Percentiles rank a stretch among this genome's conserved stretches.
phyloP scores from a whole-genome alignment of 1,139 yeast species.

The Yamadazyma sp. region DNA sequence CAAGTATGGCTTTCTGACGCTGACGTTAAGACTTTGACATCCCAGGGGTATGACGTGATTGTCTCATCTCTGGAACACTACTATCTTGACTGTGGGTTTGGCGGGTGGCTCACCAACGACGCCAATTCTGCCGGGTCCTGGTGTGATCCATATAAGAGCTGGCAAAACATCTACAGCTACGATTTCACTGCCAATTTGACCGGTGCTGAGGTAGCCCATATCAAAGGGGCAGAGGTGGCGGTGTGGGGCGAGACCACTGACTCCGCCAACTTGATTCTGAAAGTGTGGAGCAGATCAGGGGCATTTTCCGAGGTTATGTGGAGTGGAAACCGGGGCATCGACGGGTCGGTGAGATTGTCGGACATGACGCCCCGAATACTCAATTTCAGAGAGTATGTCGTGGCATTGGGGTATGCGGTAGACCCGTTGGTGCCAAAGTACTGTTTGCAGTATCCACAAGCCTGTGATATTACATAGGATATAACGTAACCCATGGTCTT shows the following conservation, averaged over 20 bases:
- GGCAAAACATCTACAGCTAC: conserved; percentile 44
- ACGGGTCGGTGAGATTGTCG: conserved; percentile 31
- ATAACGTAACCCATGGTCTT: too few relatives aligned
- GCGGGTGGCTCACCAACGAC: conserved; percentile 43
- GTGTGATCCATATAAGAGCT: conserved; percentile 50
- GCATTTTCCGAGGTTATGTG: conserved; percentile 49
- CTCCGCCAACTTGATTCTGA: conserved; percentile 33
- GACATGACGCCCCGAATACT: conserved; percentile 40
- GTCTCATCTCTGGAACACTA: conserved; percentile 38
- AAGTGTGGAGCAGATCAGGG: conserved; percentile 50
- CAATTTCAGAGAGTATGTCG: conserved; percentile 45
- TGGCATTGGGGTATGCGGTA: conserved; percentile 36
- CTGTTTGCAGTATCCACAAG: conserved; percentile 41
- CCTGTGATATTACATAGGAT: conserved; percentile 27
- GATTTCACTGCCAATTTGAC: conserved; percentile 39
- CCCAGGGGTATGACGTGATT: conserved; percentile 43
- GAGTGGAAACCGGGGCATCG: conserved; percentile 39
- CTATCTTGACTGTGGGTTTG: conserved; percentile 50
- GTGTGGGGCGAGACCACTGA: conserved; percentile 50
- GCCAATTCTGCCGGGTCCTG: conserved; percentile 48
- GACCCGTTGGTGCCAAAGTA: conserved; percentile 43
- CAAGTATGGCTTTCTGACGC: conserved; percentile 42
- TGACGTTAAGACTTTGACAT: conserved; percentile 29
- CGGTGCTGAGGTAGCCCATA: conserved; percentile 28
- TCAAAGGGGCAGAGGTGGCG: conserved; percentile 47